Evolutionary conservation across 179 eudicot species (phyloP).

Genomic region (Gypsophila paniculata): DNA sequence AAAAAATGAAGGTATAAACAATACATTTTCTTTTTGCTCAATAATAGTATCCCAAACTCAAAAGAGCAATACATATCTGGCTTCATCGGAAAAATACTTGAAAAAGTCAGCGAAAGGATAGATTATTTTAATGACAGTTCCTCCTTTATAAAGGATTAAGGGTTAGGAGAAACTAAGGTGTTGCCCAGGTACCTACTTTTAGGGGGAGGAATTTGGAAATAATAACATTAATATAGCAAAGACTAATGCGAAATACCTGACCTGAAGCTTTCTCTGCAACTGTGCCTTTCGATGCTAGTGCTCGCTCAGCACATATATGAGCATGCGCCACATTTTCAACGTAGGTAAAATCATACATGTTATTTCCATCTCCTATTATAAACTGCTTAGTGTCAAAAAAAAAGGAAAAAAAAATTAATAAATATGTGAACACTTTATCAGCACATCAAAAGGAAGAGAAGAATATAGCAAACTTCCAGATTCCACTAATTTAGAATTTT

Average conservation of each 20-base stretch:
- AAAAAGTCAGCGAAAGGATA: neutral
- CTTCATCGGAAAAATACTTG: neutral
- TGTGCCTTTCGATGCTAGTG: constrained; percentile 69
- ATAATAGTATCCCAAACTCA: neutral
- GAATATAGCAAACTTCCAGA: neutral
- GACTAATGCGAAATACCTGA: constrained; percentile 45
- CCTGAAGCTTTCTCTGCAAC: constrained; percentile 89
- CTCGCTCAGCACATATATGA: constrained; percentile 97
- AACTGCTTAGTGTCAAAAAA: constrained; percentile 47
- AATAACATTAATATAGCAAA: neutral
- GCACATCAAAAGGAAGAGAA: neutral
- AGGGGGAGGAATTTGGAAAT: neutral
- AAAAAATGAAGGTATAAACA: no score
- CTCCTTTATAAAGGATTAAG: neutral
- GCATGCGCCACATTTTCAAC: constrained; percentile 99
- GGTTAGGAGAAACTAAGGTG: neutral
- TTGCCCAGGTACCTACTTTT: neutral
- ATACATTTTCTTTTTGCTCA: no score
- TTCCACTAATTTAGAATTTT: neutral
- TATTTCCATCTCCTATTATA: constrained; percentile 88
- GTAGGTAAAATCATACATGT: constrained; percentile 91
- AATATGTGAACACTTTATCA: neutral
- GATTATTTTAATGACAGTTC: neutral
- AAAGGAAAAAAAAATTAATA: constrained; percentile 5
- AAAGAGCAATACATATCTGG: neutral